These are phyloP conservation scores for Amylocarpus encephaloides DNA, from an alignment of 2,329 filamentous ascomycete species.

Conservation along the genomic window DNA sequence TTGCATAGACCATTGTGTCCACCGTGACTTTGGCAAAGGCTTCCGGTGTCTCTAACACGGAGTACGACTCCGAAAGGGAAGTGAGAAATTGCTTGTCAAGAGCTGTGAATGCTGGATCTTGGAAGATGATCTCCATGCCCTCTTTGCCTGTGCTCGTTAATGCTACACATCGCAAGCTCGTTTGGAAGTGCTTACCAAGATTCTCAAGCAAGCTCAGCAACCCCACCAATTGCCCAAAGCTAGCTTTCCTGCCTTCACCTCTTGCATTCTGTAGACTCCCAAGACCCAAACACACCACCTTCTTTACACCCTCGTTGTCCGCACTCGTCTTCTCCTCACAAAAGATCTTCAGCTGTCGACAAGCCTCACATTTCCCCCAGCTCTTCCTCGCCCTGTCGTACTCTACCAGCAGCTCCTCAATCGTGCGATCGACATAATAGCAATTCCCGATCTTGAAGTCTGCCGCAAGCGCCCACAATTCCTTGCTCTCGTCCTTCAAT, in stretches of 20 bases:
- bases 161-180: background rate
- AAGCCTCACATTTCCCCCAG: conserved; percentile 25
- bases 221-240: conserved; percentile 29
- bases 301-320: conserved; percentile 16
- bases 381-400: conserved; percentile 21
- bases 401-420: conserved; percentile 26
- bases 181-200: conserved; percentile 13
- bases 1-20: conserved; percentile 29
- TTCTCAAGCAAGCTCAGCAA: conserved; percentile 22
- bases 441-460: conserved; percentile 27
- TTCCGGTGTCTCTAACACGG: conserved; percentile 26
- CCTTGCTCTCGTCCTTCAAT: conserved; percentile 15
- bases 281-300: conserved; percentile 28
- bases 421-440: conserved; percentile 26
- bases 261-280: conserved; percentile 29
- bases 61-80: conserved; percentile 17
- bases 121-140: conserved; percentile 13
- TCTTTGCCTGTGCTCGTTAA: background rate
- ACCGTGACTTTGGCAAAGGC: conserved; percentile 24
- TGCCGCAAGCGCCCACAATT: conserved; percentile 5
- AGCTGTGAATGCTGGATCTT: conserved; percentile 31
- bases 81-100: conserved; percentile 28
- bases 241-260: conserved; percentile 26
- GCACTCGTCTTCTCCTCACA: conserved; percentile 8
- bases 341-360: conserved; percentile 13